Evolutionary conservation across 148 eudicot species (phyloP).

Genomic region (Polygonum aviculare): DNA sequence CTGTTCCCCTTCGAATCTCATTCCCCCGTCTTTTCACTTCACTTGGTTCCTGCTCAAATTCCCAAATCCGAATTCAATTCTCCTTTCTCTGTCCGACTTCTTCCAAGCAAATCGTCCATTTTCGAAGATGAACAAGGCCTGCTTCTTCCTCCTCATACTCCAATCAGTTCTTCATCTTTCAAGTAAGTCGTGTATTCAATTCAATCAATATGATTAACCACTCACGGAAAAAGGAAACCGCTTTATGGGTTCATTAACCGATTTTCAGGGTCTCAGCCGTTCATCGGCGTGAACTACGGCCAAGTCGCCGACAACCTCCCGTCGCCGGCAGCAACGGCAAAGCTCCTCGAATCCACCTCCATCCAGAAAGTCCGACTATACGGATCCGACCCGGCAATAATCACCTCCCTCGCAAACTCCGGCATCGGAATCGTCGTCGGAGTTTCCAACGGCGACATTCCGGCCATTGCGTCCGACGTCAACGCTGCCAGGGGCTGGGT

Average conservation of each 20-base stretch:
- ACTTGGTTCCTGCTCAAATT: neutral
- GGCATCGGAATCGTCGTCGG: slow-evolving; percentile 38
- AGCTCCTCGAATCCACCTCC: slow-evolving; percentile 34
- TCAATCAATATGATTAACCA: neutral
- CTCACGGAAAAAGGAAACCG: neutral
- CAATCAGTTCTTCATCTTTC: neutral
- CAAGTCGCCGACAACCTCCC: slow-evolving; percentile 60
- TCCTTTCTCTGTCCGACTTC: no score
- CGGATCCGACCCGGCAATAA: slow-evolving; percentile 40
- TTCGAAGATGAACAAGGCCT: neutral
- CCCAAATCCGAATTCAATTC: neutral
- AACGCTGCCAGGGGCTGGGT: slow-evolving; percentile 36
- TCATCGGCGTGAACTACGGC: slow-evolving; percentile 54
- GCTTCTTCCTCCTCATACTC: neutral
- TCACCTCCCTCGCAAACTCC: slow-evolving; percentile 41
- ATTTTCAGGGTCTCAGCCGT: slow-evolving; percentile 30
- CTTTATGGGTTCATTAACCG: neutral
- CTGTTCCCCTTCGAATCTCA: slow-evolving; percentile 6
- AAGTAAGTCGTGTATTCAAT: neutral
- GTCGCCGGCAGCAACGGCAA: slow-evolving; percentile 31
- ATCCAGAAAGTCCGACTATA: slow-evolving; percentile 37
- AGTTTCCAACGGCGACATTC: slow-evolving; percentile 41
- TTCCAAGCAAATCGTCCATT: neutral
- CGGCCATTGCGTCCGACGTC: slow-evolving; percentile 34
- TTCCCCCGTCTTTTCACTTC: slow-evolving; percentile 11